Evolutionary conservation across 2,329 filamentous ascomycete genomes (phyloP).

Genomic region (Stromatinia cepivora): DNA sequence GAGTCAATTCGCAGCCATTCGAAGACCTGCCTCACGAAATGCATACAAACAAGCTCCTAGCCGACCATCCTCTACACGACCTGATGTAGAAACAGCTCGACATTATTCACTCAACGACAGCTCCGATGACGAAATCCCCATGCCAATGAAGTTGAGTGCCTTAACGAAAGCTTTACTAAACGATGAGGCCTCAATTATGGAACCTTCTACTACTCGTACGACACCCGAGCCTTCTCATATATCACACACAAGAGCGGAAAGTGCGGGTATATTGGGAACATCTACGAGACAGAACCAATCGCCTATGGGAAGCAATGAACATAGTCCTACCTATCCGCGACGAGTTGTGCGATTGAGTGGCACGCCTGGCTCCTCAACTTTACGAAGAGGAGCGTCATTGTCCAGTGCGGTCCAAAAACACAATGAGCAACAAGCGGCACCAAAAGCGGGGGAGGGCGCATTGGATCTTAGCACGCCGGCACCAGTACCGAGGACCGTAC

Average conservation of each 20-base stretch:
- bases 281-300: slow-evolving; percentile 24
- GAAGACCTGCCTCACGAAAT: slow-evolving; percentile 56
- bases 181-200: slow-evolving; percentile 49
- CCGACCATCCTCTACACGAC: slow-evolving; percentile 42
- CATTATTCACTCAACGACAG: slow-evolving; percentile 69
- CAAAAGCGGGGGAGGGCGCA: slow-evolving; percentile 34
- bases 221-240: slow-evolving; percentile 29
- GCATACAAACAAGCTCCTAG: slow-evolving; percentile 53
- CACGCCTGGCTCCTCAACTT: slow-evolving; percentile 36
- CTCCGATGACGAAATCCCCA: slow-evolving; percentile 90
- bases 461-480: slow-evolving; percentile 40
- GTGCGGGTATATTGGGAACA: slow-evolving; percentile 19
- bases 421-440: slow-evolving; percentile 30
- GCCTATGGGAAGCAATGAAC: slow-evolving; percentile 26
- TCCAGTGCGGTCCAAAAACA: slow-evolving; percentile 35
- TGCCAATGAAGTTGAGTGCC: slow-evolving; percentile 87
- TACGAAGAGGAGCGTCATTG: slow-evolving; percentile 36
- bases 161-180: slow-evolving; percentile 83
- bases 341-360: slow-evolving; percentile 40
- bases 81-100: slow-evolving; percentile 41
- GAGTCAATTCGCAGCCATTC: slow-evolving; percentile 48
- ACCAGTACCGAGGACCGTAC: slow-evolving; percentile 36
- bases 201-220: slow-evolving; percentile 28
- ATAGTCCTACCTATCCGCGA: slow-evolving; percentile 37
- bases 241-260: slow-evolving; percentile 29